phyloP scores from a whole-genome alignment of 1,284 basidiomycete genomes.

The Ustilago cynodontis region DNA sequence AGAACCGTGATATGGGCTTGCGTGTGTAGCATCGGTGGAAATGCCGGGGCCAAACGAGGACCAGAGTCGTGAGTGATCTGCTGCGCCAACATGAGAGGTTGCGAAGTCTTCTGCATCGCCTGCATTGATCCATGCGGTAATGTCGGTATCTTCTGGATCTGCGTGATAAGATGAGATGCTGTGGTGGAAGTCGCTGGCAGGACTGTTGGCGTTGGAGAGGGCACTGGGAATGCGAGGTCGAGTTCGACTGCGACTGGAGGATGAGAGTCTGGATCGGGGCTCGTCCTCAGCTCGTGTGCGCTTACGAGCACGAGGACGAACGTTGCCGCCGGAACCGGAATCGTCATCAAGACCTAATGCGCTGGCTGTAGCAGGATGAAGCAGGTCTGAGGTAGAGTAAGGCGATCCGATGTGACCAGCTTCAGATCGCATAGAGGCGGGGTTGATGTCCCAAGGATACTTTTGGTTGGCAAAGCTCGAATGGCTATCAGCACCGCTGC shows the following conservation, averaged over 20 bases:
- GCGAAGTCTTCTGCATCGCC: constrained; percentile 46
- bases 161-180: constrained; percentile 46
- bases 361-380: constrained; percentile 45
- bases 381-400: constrained; percentile 44
- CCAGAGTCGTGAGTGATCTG: constrained; percentile 49
- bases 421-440: constrained; percentile 30
- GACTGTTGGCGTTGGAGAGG: constrained; percentile 42
- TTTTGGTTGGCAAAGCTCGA: constrained; percentile 42
- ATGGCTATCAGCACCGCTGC: constrained; percentile 48
- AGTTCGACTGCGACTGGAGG: constrained; percentile 46
- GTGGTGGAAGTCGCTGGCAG: constrained; percentile 49
- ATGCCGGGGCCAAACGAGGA: constrained; percentile 46
- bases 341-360: constrained; percentile 47
- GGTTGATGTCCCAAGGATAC: constrained; percentile 44
- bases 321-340: constrained; percentile 49
- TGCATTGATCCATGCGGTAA: constrained; percentile 56
- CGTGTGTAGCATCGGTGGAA: constrained; percentile 19
- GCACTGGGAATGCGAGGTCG: constrained; percentile 43
- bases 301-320: constrained; percentile 46
- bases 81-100: constrained; percentile 12
- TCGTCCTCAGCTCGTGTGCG: constrained; percentile 47
- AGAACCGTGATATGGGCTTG: constrained; percentile 37
- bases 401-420: constrained; percentile 37
- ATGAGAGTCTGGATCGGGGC: constrained; percentile 42
- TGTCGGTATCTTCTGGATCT: constrained; percentile 50